Base-by-base conservation (phyloP, 305 asterid genomes). In the Fraxinus baroniana region DNA sequence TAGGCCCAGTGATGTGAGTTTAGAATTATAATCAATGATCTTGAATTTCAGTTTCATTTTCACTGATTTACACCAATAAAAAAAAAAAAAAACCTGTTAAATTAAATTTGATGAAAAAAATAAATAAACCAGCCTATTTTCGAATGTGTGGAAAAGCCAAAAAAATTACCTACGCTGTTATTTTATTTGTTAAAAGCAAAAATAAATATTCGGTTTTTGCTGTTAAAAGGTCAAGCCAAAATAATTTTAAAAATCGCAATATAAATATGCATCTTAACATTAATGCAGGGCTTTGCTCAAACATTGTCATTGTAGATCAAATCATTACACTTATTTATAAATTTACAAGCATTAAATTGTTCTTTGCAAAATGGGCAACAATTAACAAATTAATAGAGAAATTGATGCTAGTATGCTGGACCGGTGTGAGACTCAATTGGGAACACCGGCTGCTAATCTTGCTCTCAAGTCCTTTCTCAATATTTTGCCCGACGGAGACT, bases 401-500 rank as follows among this genome's bases (percentile, higher is more conserved):
- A 18, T 17, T 18, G 26, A 57, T 18, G 68, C 12, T 0, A 18
- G 3, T 5, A 57, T 57, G 24, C 66, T 55, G 52, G 17, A 10
- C 52, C 17, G 52, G 26, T 24, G 6, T 7, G 7, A 49, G 18
- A 49, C 20, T 60, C 28, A 60, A 75, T 75, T 79, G 18, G 78
- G 77, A 75, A 81, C 36, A 10, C 83, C 88, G 66, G 89, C 87
- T 0, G 92, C 92, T 35, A 94, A 85, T 86, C 84, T 93, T 76
- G 96, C 93, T 89, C 95, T 90, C 88, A 95, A 87, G 66, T 95
- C 98, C 87, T 95, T 95, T 37, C 99, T 89, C 91, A 95, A 87
- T 83, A 95, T 95, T 76, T 95, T 95, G 5, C 99, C 99, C 0
- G 98, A 88, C 24, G 99, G 98, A 84, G 92, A 89, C 85, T 94